These are phyloP conservation scores for Blastobotrys attinorum DNA, from an alignment of 805 yeast genomes.

Conservation along the genomic window DNA sequence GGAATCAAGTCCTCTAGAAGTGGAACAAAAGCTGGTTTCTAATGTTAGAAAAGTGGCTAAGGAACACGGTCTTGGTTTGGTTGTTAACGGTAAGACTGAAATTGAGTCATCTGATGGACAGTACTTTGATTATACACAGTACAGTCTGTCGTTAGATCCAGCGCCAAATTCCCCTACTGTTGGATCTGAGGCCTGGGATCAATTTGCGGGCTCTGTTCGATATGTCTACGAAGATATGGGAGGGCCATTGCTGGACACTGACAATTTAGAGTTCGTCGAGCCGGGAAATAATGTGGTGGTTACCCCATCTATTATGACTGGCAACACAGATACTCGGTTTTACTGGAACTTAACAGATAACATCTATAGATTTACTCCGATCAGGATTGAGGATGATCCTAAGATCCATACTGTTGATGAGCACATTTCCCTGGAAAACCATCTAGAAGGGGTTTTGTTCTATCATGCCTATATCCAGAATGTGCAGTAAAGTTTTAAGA, in stretches of 20 bases:
- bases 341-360: conserved; percentile 57
- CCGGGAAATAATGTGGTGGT: conserved; percentile 23
- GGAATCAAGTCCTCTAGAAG: conserved; percentile 43
- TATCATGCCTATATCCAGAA: conserved; percentile 24
- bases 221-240: conserved; percentile 51
- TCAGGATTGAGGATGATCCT: conserved; percentile 15
- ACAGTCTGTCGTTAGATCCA: conserved; percentile 30
- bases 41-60: conserved; percentile 38
- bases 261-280: conserved; percentile 18
- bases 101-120: conserved; percentile 15
- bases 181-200: conserved; percentile 37
- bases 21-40: conserved; percentile 32
- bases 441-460: conserved; percentile 34
- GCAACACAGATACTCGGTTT: conserved; percentile 62
- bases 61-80: conserved; percentile 42
- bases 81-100: conserved; percentile 26
- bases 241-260: conserved; percentile 15
- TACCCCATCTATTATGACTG: conserved; percentile 55
- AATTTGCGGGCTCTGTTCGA: conserved; percentile 56
- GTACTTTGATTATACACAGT: conserved; percentile 3
- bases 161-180: conserved; percentile 46
- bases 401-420: conserved; percentile 60
- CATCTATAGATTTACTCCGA: conserved; percentile 45
- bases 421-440: conserved; percentile 43
- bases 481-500: no score